Base-by-base conservation (phyloP, 805 yeast species). In the Crinitomyces ghanaensis region DNA sequence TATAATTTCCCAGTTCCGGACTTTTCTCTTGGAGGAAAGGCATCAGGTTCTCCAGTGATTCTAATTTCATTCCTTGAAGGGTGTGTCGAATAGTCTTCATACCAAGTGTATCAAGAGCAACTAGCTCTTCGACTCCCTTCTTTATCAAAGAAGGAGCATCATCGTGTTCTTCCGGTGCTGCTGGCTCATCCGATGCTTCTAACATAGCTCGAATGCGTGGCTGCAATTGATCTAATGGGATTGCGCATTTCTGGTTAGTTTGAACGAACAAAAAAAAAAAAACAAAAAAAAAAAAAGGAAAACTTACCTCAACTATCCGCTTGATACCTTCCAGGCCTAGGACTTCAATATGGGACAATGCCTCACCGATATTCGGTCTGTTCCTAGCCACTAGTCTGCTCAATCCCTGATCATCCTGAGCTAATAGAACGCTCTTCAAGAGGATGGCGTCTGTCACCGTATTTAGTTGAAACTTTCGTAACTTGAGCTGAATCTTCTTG, bases 71-170 rank as follows among this genome's bases (percentile, higher is more conserved):
- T 1, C 76, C 80, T 15, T 73, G 50, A 25, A 85, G 62, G 2
- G 88, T 71, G 45, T 80, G 82, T 51, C 88, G 72, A 38, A 86
- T 77, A 11, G 77, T 77, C 43, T 76, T 77, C 58, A 85, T 66
- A 8, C 91, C 93, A 39, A 74, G 71, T 0, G 94, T 72, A 28
- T 74, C 77, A 6, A 83, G 93, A 1, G 93, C 65, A 30, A 59
- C 56, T 31, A 86, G 63, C 11, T 60, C 60, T 2, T 65, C 74
- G 21, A 67, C 62, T 6, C 60, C 63, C 26, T 70, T 70, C 40
- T 77, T 80, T 2, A 66, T 67, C 9, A 82, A 49, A 2, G 56
- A 42, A 4, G 42, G 41, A 24, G 35, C n/a, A 12, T 22, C 23
- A 25, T 15, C 19, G 19, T 9, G 14, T 9, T 12, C 24, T 12